Percentiles rank a stretch among this genome's conserved stretches.
These are phyloP conservation scores for Kurtzmaniella natalensis DNA, from an alignment of 1,139 yeast species.

Conservation along the genomic window DNA sequence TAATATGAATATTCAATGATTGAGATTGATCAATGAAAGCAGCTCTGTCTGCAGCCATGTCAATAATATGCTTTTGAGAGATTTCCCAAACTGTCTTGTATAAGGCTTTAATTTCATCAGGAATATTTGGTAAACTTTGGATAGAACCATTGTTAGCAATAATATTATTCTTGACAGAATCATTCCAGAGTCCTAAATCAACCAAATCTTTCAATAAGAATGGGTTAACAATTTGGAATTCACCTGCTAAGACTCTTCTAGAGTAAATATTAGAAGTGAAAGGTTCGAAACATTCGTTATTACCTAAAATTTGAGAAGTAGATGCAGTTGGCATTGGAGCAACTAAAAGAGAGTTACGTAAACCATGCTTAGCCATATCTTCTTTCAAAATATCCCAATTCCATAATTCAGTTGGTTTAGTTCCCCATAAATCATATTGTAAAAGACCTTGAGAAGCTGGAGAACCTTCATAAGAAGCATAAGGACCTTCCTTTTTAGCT, in stretches of 20 bases:
- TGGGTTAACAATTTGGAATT: slow-evolving; percentile 58
- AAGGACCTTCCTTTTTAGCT: slow-evolving; percentile 45
- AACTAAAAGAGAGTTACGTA: slow-evolving; percentile 55
- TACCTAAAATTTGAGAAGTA: slow-evolving; percentile 58
- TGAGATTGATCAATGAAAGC: slow-evolving; percentile 59
- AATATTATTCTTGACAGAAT: slow-evolving; percentile 48
- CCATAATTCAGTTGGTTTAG: slow-evolving; percentile 54
- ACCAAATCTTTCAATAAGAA: slow-evolving; percentile 51
- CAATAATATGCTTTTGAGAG: slow-evolving; percentile 51
- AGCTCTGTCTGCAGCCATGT: slow-evolving; percentile 61
- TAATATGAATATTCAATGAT: slow-evolving; percentile 53
- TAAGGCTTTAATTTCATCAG: slow-evolving; percentile 46
- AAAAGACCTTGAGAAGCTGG: slow-evolving; percentile 56
- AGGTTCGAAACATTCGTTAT: slow-evolving; percentile 61
- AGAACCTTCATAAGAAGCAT: slow-evolving; percentile 49
- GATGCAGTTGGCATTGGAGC: slow-evolving; percentile 69
- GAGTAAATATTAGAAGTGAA: slow-evolving; percentile 56
- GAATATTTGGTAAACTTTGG: slow-evolving; percentile 47
- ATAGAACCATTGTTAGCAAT: slow-evolving; percentile 53
- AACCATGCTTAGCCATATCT: slow-evolving; percentile 41
- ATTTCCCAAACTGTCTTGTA: slow-evolving; percentile 63
- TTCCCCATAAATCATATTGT: slow-evolving; percentile 56
- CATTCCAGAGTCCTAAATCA: slow-evolving; percentile 53
- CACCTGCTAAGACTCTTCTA: slow-evolving; percentile 59
- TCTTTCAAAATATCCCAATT: slow-evolving; percentile 53